phyloP scores from a whole-genome alignment of 2,329 filamentous ascomycete genomes.

The Amesomyces nigricolor region DNA sequence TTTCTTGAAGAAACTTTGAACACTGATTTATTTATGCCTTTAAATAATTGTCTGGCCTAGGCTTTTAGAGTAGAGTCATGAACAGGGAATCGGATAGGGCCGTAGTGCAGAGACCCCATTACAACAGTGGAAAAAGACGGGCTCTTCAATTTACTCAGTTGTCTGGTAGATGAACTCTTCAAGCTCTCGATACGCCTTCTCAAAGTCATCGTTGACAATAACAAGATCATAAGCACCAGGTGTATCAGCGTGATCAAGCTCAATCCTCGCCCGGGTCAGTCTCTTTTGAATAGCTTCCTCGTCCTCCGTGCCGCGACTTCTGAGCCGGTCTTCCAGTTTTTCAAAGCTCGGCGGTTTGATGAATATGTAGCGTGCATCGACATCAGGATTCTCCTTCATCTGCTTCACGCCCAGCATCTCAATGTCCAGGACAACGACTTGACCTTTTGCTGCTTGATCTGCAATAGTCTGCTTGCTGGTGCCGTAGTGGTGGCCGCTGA shows the following conservation, averaged over 20 bases:
- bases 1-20: no score
- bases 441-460: neutral
- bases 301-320: neutral
- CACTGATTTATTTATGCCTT: no score
- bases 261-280: neutral
- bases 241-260: neutral
- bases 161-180: neutral
- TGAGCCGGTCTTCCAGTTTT: neutral
- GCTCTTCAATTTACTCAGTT: no score
- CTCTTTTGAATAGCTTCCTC: conserved; percentile 1
- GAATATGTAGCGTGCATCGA: conserved; percentile 3
- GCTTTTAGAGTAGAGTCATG: no score
- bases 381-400: neutral
- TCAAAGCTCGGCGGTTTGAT: neutral
- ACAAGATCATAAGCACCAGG: neutral
- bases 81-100: no score
- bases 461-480: conserved; percentile 6
- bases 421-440: conserved; percentile 1
- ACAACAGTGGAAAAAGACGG: no score
- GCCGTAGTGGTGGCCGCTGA: conserved; percentile 1
- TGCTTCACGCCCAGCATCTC: conserved; percentile 1
- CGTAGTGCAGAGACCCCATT: no score
- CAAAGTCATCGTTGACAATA: neutral
- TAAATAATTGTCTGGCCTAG: no score
- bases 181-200: neutral